Evolutionary conservation across 495 filamentous ascomycete genomes (phyloP).

Genomic region (Schizothecium vesticola): DNA sequence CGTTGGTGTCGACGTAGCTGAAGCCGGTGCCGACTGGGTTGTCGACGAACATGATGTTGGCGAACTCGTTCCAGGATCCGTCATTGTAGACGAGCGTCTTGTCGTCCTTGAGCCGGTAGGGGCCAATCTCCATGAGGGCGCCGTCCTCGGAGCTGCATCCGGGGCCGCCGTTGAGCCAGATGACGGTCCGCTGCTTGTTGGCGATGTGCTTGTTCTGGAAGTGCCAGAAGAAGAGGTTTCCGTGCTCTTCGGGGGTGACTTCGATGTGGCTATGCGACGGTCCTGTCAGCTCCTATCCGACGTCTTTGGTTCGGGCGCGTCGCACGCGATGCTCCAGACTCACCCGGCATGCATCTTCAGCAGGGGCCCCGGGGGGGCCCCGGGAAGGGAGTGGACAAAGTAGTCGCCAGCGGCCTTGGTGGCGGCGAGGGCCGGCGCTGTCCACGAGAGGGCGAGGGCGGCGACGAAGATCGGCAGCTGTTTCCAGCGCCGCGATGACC

Average conservation of each 20-base stretch:
- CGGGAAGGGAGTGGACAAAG: conserved; percentile 78
- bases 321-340: conserved; percentile 27
- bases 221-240: conserved; percentile 98
- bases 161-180: conserved; percentile 96
- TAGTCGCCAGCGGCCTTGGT: conserved; percentile 68
- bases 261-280: conserved; percentile 73
- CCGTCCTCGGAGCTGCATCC: conserved; percentile 97
- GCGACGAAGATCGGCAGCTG: conserved; percentile 29
- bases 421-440: conserved; percentile 30
- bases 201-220: conserved; percentile 93
- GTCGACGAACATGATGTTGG: conserved; percentile 93
- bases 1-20: conserved; percentile 87
- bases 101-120: conserved; percentile 75
- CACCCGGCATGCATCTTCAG: conserved; percentile 98
- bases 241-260: conserved; percentile 73
- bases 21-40: conserved; percentile 95
- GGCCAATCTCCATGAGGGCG: conserved; percentile 94
- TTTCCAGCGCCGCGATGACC: conserved; percentile 29
- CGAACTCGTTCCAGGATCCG: conserved; percentile 95
- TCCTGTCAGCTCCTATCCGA: conserved; percentile 12
- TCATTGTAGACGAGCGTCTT: conserved; percentile 75
- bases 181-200: conserved; percentile 82
- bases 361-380: conserved; percentile 72
- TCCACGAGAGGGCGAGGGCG: conserved; percentile 33
- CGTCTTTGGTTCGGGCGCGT: neutral